Evolutionary conservation across 331 rosid species (phyloP).

Genomic region (Prunus yedoensis): DNA sequence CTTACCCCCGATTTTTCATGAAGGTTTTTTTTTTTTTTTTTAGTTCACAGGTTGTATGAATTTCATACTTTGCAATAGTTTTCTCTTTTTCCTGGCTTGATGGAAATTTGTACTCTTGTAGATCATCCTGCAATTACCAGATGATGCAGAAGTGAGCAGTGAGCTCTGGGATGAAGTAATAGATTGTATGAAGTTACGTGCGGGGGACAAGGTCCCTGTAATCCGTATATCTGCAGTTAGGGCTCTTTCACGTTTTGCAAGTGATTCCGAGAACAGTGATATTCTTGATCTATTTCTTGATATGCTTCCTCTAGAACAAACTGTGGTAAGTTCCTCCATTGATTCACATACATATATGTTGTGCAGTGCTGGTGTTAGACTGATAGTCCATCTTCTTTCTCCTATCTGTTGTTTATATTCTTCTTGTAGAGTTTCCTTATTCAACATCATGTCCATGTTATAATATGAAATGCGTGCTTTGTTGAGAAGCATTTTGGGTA

Average conservation of each 20-base stretch:
- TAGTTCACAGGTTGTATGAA: not conserved
- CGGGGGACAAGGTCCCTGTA: slow-evolving; percentile 63
- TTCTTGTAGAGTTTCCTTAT: not conserved
- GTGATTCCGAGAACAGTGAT: slow-evolving; percentile 72
- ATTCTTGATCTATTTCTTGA: slow-evolving; percentile 73
- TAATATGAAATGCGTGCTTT: not conserved
- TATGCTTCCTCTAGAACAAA: slow-evolving; percentile 65
- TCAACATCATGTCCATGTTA: not conserved
- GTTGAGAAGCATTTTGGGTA: not conserved
- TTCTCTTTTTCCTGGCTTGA: not conserved
- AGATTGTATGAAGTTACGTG: slow-evolving; percentile 74
- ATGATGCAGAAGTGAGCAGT: slow-evolving; percentile 86
- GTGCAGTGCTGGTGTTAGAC: not conserved
- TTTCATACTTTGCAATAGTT: not conserved
- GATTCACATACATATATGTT: slow-evolving; percentile 12
- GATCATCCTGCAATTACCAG: slow-evolving; percentile 89
- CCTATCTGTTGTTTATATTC: not conserved
- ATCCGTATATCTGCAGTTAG: slow-evolving; percentile 82
- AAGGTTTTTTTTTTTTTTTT: not conserved
- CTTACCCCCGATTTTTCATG: not conserved
- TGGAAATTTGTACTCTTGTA: slow-evolving; percentile 32
- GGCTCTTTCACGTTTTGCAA: slow-evolving; percentile 92
- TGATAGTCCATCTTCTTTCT: not conserved
- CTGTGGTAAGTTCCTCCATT: slow-evolving; percentile 59
- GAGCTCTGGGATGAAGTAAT: slow-evolving; percentile 89